Base-by-base conservation (phyloP, 1,284 basidiomycete genomes). In the Apiotrichum gracile region DNA sequence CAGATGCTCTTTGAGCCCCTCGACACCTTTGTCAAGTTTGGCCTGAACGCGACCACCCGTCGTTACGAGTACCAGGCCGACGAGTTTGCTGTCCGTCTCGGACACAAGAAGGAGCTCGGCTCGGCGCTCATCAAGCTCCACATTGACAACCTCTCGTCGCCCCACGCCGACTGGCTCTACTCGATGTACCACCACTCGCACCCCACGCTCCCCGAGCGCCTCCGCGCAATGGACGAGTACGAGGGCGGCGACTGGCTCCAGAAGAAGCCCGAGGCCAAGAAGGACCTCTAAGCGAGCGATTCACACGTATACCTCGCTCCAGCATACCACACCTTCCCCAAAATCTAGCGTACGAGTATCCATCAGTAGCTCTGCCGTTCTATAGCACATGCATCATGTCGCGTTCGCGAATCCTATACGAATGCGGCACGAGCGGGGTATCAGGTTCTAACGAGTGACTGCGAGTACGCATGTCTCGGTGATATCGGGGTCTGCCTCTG, bases 161-260 rank as follows among this genome's bases (percentile, higher is more conserved):
- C 92, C 42, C 90, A 90, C 85, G 88, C 88, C 24, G 90, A 93
- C 72, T 88, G 86, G 86, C 73, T 92, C 81, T 92, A 91, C 76
- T 92, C 89, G 49, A 87, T 88, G 29, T 93, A 91, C 67, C 88
- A 93, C 70, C 88, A 93, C 75, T 91, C 87, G 47, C 91, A 96
- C 73, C 91, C 91, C 3, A 94, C 90, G 2, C 74, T 96, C 56
- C 86, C 86, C 41, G 91, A 96, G 76, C 80, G 91, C 19, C 77
- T 94, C 63, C 84, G 82, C 62, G 89, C 84, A 7, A 80, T 94
- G 52, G 88, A 92, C 57, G 72, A 75, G 35, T 82, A 54, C 51
- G 26, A 47, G 29, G 58, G 58, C 22, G 37, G 19, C 14, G 25
- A 49, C 25, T 55, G 51, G 51, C 51, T 59, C 37, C 7, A 33